phyloP scores from a whole-genome alignment of 73 alveolate genomes.

The Effrenium voratum region DNA sequence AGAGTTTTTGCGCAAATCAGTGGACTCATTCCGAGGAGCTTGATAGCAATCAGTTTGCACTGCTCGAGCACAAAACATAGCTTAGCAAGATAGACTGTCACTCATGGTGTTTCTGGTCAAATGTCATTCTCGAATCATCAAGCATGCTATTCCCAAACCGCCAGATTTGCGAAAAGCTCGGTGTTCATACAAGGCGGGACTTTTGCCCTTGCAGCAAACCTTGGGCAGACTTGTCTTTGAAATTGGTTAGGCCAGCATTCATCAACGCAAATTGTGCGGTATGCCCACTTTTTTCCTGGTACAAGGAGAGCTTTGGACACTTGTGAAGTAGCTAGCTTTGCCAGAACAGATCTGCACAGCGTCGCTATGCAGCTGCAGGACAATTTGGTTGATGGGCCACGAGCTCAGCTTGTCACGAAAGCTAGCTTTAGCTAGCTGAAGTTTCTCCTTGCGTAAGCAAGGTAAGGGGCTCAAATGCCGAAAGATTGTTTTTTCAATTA shows the following conservation, averaged over 20 bases:
- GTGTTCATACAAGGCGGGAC: constrained; percentile 62
- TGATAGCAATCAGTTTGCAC: too few relatives aligned
- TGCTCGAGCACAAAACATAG: too few relatives aligned
- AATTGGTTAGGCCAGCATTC: constrained; percentile 42
- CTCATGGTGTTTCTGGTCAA: too few relatives aligned
- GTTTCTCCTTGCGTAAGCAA: too few relatives aligned
- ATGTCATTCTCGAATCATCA: too few relatives aligned
- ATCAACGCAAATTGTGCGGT: constrained; percentile 65
- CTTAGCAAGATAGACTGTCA: too few relatives aligned
- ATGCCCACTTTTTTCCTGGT: constrained; percentile 91
- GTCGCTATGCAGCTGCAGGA: background rate
- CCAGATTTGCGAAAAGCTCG: constrained; percentile 79
- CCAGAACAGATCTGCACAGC: background rate
- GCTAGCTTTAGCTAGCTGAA: too few relatives aligned
- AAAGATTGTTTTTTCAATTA: too few relatives aligned
- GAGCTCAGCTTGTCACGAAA: too few relatives aligned
- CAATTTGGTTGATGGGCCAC: constrained; percentile 58
- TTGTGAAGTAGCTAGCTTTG: background rate
- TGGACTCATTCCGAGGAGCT: too few relatives aligned
- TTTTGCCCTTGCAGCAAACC: background rate
- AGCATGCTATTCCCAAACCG: background rate
- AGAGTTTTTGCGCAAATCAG: too few relatives aligned
- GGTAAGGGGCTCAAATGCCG: too few relatives aligned
- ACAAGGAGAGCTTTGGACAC: constrained; percentile 25
- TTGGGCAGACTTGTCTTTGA: background rate